Percentiles rank a stretch among this genome's conserved stretches.
These are phyloP conservation scores for Astraeus odoratus DNA, from an alignment of 768 basidiomycete genomes.

Conservation along the genomic window DNA sequence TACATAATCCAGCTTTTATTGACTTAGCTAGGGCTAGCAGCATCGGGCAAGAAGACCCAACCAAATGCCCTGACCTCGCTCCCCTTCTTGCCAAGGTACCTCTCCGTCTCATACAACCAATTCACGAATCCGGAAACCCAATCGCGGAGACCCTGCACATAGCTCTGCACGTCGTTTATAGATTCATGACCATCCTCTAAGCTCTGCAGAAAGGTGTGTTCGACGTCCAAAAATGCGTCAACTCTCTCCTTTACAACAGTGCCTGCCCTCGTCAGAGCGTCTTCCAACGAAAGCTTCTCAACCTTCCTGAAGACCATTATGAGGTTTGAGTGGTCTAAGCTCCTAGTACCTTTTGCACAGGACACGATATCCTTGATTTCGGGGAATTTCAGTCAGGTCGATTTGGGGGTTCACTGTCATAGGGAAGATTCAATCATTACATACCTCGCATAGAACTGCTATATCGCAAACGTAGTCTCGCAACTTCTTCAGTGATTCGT, in stretches of 20 bases:
- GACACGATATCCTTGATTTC: constrained; percentile 49
- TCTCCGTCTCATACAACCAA: constrained; percentile 58
- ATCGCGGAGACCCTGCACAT: constrained; percentile 47
- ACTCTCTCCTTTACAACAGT: constrained; percentile 22
- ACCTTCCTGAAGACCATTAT: constrained; percentile 43
- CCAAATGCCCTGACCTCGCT: constrained; percentile 53
- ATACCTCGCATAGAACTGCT: constrained; percentile 48
- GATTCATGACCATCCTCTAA: constrained; percentile 10
- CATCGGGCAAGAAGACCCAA: constrained; percentile 47
- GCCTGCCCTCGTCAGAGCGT: constrained; percentile 28
- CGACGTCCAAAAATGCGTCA: constrained; percentile 21
- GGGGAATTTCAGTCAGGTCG: not conserved
- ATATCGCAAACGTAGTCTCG: constrained; percentile 41
- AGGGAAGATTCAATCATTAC: not conserved
- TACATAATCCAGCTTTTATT: too few species aligned
- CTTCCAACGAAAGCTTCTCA: constrained; percentile 40
- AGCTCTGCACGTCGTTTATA: constrained; percentile 26
- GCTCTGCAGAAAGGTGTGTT: constrained; percentile 14
- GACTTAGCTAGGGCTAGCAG: too few species aligned
- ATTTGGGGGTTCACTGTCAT: not conserved
- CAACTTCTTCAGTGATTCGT: constrained; percentile 27
- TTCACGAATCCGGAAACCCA: constrained; percentile 53
- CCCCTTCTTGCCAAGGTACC: constrained; percentile 52
- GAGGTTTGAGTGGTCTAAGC: constrained; percentile 35
- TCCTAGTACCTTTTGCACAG: constrained; percentile 41